These are phyloP conservation scores for Aurifilum marmelostoma DNA, from an alignment of 2,329 filamentous ascomycete species.

Conservation along the genomic window DNA sequence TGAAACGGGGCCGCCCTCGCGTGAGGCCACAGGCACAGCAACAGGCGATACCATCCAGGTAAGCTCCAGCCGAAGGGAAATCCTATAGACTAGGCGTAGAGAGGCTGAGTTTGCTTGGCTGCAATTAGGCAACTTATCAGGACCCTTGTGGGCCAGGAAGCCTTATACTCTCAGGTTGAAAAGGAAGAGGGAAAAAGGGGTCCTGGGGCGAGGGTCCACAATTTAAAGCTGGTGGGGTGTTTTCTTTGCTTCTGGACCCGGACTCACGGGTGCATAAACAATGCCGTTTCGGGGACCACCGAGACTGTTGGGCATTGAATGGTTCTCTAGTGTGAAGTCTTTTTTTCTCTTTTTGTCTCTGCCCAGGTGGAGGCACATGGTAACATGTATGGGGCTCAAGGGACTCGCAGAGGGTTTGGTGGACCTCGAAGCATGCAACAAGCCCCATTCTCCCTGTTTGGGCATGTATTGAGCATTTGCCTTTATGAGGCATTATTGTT, in stretches of 20 bases:
- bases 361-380: neutral
- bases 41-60: no score
- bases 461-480: neutral
- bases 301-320: neutral
- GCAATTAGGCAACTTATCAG: neutral
- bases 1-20: neutral
- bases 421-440: neutral
- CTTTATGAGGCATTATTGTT: no score
- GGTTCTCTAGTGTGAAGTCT: neutral
- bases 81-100: neutral
- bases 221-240: neutral
- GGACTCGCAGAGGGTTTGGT: neutral
- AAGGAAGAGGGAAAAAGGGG: neutral
- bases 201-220: neutral
- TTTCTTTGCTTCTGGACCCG: neutral
- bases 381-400: neutral
- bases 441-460: neutral
- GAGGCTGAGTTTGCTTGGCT: neutral
- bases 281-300: slow-evolving; percentile 2
- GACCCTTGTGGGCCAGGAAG: neutral
- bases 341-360: neutral
- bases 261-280: neutral
- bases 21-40: neutral
- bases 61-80: neutral
- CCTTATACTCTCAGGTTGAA: no score